Percentiles rank a stretch among this genome's conserved stretches.
Evolutionary conservation across 2,329 filamentous ascomycete genomes (phyloP).

Genomic region (Metarhizium guizhouense): DNA sequence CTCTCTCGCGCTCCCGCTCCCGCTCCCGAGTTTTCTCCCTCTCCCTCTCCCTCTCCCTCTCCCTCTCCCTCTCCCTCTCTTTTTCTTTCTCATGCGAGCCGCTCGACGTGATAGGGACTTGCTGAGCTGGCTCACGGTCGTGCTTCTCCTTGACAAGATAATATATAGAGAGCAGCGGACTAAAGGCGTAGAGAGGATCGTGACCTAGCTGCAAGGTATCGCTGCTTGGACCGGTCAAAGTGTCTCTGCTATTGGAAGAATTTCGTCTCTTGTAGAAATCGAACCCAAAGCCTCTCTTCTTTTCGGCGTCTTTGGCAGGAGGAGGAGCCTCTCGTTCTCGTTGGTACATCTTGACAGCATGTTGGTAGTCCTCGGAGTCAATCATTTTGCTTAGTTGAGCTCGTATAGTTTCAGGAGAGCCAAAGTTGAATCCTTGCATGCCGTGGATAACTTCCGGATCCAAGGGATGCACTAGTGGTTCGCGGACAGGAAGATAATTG

Average conservation of each 20-base stretch:
- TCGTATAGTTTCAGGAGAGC: slow-evolving; percentile 73
- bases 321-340: slow-evolving; percentile 54
- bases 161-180: slow-evolving; percentile 86
- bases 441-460: slow-evolving; percentile 77
- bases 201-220: slow-evolving; percentile 75
- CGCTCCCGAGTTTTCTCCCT: slow-evolving; percentile 3
- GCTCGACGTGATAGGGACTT: slow-evolving; percentile 40
- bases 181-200: slow-evolving; percentile 89
- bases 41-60: slow-evolving; percentile 19
- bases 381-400: slow-evolving; percentile 76
- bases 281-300: slow-evolving; percentile 77
- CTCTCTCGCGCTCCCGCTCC: background rate
- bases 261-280: slow-evolving; percentile 96
- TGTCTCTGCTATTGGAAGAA: slow-evolving; percentile 82
- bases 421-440: slow-evolving; percentile 98
- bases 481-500: slow-evolving; percentile 75
- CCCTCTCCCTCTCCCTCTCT: slow-evolving; percentile 19
- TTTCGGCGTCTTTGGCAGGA: slow-evolving; percentile 60
- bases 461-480: slow-evolving; percentile 76
- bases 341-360: slow-evolving; percentile 63
- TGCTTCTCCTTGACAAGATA: slow-evolving; percentile 94
- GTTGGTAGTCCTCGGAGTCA: slow-evolving; percentile 89
- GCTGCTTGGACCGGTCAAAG: slow-evolving; percentile 70
- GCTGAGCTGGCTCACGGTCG: slow-evolving; percentile 55
- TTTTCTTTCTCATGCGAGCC: slow-evolving; percentile 22